Conservation (phyloP, 2,329 filamentous ascomycete genomes). For the Blumeria graminis region DNA sequence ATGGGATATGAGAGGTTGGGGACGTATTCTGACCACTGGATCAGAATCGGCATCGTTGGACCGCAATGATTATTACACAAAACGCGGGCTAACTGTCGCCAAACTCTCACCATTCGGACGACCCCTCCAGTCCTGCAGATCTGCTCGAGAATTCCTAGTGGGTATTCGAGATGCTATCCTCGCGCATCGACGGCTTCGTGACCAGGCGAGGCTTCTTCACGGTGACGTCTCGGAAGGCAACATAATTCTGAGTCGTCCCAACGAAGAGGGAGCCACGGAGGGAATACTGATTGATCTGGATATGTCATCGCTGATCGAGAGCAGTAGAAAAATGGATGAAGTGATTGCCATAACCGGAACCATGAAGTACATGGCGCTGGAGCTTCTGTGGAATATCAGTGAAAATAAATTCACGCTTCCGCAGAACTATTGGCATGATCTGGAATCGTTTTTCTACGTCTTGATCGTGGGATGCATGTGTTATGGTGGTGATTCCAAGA, state of each 20-base stretch:
- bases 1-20: no score
- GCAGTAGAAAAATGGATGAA: no score
- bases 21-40: no score
- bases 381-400: constrained; percentile 1
- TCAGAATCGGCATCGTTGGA: no score
- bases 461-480: no score
- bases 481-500: no score
- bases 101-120: constrained; percentile 11
- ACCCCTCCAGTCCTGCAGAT: constrained; percentile 12
- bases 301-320: constrained; percentile 1
- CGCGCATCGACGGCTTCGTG: constrained; percentile 16
- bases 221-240: constrained; percentile 17
- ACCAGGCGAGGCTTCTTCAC: constrained; percentile 16
- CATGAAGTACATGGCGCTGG: constrained; percentile 3
- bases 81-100: no score
- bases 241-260: constrained; percentile 17
- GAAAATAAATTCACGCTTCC: no score
- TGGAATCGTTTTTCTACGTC: no score
- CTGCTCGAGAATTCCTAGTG: constrained; percentile 15
- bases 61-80: no score
- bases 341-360: constrained; percentile 3
- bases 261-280: constrained; percentile 3
- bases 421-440: no score
- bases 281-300: no score
- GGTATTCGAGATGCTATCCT: constrained; percentile 9